Percentiles rank a stretch among this genome's conserved stretches.
Conservation (phyloP, 805 yeast species). For the Torulaspora indica region DNA sequence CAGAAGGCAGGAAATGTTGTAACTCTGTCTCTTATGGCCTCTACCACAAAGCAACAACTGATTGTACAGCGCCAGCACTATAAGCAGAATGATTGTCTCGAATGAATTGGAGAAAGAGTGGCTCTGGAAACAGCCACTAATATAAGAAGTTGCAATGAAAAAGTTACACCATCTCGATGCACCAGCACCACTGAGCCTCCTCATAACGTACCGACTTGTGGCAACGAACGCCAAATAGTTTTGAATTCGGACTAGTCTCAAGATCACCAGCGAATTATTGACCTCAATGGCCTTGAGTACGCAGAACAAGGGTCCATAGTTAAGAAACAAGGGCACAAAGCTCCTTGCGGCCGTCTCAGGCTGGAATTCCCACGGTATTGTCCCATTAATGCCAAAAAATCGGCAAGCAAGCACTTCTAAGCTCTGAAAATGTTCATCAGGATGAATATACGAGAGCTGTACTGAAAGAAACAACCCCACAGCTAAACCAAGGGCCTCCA, state of each 20-base stretch:
- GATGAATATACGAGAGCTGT: conserved; percentile 84
- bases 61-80: conserved; percentile 42
- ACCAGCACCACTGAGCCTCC: conserved; percentile 42
- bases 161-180: conserved; percentile 37
- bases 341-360: conserved; percentile 53
- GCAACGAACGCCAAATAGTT: conserved; percentile 38
- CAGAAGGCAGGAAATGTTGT: conserved; percentile 26
- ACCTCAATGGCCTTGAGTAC: conserved; percentile 14
- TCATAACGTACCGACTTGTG: conserved; percentile 41
- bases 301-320: conserved; percentile 59
- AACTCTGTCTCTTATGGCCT: conserved; percentile 8
- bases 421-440: conserved; percentile 96
- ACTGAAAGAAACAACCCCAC: conserved; percentile 50
- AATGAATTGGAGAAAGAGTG: conserved; percentile 87
- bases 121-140: conserved; percentile 73
- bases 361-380: conserved; percentile 81
- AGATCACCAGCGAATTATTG: conserved; percentile 44
- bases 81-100: conserved; percentile 51
- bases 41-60: conserved; percentile 15
- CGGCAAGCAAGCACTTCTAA: conserved; percentile 54
- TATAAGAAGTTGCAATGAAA: conserved; percentile 53
- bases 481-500: neutral
- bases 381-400: conserved; percentile 18
- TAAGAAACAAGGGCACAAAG: conserved; percentile 57
- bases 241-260: conserved; percentile 52